Base-by-base conservation (phyloP, 352 stramenopile species). In the Pythium vanterpoolii region DNA sequence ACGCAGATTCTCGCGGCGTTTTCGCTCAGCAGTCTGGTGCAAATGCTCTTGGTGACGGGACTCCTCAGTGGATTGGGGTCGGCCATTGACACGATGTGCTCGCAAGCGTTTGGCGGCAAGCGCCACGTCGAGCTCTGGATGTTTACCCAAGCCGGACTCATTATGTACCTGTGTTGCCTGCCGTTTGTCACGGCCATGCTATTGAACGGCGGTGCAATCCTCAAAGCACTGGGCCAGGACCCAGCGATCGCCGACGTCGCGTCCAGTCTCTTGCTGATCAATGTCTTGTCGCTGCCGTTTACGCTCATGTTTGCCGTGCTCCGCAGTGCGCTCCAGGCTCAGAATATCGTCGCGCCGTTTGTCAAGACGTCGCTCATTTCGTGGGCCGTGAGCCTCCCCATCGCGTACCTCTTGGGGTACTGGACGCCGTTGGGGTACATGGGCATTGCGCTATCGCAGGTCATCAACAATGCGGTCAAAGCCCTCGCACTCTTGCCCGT, bases 281-380 rank as follows among this genome's bases (percentile, higher is more conserved):
- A 68, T 45, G 27, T 78, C 44, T 49, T 79, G 7, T 64, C 74
- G n/a, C 51, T 87, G 23, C 77, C 78, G 5, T 77, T 83, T 13
- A 73, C 65, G 42, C 73, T 88, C 45, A 53, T 84, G 36, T 88
- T 79, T 60, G 71, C 77, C 3, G 65, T 87, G 27, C 59, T 85
- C 34, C 77, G 76, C n/a, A 85, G 77, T 56, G 70, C 73, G 8
- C 54, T 90, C 6, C 80, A 90, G 56, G 77, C 77, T 11, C 80
- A 90, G 58, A 87, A 88, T 59, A 84, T 88, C n/a, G 75, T 87
- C 5, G 59, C 72, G 16, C 78, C 80, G 5, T 84, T 87, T 19
- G 70, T 83, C 16, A 19, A 74, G 43, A 67, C 71, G n/a, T 79
- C 76, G n/a, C 31, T 79, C 19, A 61, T 78, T 19, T 76, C 76